Evolutionary conservation across 2,329 filamentous ascomycete genomes (phyloP), one percentile per base, ranked within the genome.

Genomic region (Aspergillus luchuensis): DNA sequence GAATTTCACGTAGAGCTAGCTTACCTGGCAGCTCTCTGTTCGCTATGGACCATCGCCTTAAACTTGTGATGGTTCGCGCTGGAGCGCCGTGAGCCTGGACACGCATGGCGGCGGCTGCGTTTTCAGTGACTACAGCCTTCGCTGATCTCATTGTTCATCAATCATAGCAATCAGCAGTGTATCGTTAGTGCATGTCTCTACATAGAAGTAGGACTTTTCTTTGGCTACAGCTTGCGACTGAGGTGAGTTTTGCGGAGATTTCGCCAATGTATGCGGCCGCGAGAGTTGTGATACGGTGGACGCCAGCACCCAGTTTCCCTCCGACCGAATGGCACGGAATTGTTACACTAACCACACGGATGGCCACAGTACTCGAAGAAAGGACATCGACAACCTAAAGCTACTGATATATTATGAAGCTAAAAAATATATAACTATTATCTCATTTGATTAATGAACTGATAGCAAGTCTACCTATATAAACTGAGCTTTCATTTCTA

Each of bases 31-130:
- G 81, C 62, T 89, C 84, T 72, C 87, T 89, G 71, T 88, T 87
- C 62, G 89, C 80, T 67, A 92, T 87, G 43, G 91, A 96, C 93
- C 93, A 97, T 67, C 93, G 84, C 76, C 89, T 89, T 64, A 97
- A 80, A 45, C 89, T 86, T 15, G 91, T 96, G 61, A 90, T 77
- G 1, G 91, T 96, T 67, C 79, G 73, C 38, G 71, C 66, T 5
- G 67, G 62, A 11, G 66, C 57, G 8, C 62, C 66, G 50, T 67
- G 67, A 58, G 63, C 55, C 47, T 67, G 65, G 8, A 64, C 61
- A 53, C 66, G 56, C 71, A 73, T 74, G 21, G 64, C 61, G 17
- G 64, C 61, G 50, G 60, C 53, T 28, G 64, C 67, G 10, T 69
- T 72, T 59, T 72, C 70, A 33, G 71, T 68, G 4, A 78, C 63